These are phyloP conservation scores for Aspergillus sp. DNA, from an alignment of 2,329 filamentous ascomycete species.

Conservation along the genomic window DNA sequence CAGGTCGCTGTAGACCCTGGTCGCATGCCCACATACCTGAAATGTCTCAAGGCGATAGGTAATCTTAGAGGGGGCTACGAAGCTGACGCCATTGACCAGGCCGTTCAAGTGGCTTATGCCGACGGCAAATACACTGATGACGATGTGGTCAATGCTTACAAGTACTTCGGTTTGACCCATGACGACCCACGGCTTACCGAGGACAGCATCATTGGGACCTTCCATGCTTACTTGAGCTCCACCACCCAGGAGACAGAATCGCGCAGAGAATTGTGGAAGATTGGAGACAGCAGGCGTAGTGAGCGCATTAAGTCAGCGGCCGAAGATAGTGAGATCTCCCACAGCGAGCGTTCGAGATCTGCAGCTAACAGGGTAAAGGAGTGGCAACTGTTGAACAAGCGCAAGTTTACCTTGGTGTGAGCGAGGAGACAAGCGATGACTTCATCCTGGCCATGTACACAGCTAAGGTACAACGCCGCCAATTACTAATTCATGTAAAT, in stretches of 20 bases:
- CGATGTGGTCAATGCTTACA: constrained; percentile 61
- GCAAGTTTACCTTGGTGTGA: constrained; percentile 61
- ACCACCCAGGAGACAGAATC: constrained; percentile 59
- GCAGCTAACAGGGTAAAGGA: constrained; percentile 31
- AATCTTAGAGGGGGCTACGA: constrained; percentile 49
- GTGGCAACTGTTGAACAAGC: constrained; percentile 67
- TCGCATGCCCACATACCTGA: constrained; percentile 63
- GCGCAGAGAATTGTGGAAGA: constrained; percentile 59
- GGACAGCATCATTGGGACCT: constrained; percentile 63
- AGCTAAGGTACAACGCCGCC: constrained; percentile 50
- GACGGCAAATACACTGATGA: constrained; percentile 59
- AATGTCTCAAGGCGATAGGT: constrained; percentile 64
- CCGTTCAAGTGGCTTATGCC: constrained; percentile 60
- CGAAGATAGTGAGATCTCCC: constrained; percentile 50
- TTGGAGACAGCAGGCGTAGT: constrained; percentile 62
- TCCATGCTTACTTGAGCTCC: constrained; percentile 60
- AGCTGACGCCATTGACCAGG: constrained; percentile 59
- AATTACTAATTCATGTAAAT: neutral
- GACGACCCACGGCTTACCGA: constrained; percentile 53
- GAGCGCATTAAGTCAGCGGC: constrained; percentile 60
- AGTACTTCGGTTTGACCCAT: constrained; percentile 57
- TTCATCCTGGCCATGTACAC: constrained; percentile 60
- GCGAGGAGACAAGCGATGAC: constrained; percentile 55
- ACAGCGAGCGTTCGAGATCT: neutral
- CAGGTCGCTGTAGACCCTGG: constrained; percentile 59